Percentiles rank a stretch among this genome's conserved stretches.
These are phyloP conservation scores for Eucalyptus marginata DNA, from an alignment of 345 rosid genomes.

Conservation along the genomic window DNA sequence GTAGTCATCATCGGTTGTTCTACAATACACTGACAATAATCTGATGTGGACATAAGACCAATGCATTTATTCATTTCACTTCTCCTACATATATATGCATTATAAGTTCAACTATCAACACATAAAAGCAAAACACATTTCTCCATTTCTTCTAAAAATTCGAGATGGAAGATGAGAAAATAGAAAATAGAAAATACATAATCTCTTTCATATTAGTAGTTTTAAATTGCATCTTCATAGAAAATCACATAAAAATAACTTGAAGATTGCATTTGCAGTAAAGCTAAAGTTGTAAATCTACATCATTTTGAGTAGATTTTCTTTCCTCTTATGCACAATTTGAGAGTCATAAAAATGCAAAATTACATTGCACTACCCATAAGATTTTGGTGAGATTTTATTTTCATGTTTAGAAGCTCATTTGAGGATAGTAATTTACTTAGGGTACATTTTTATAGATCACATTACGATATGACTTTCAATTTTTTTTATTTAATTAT, in stretches of 20 bases:
- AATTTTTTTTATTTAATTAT: too few relatives aligned
- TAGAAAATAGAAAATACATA: not conserved
- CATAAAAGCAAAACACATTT: not conserved
- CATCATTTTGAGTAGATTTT: not conserved
- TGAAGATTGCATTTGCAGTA: not conserved
- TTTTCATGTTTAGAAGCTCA: not conserved
- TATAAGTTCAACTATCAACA: not conserved
- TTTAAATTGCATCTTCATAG: not conserved
- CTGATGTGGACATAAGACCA: not conserved
- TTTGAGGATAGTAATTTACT: not conserved
- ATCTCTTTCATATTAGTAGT: not conserved
- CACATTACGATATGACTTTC: not conserved
- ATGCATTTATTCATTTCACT: not conserved
- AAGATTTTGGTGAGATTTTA: not conserved
- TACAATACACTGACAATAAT: not conserved
- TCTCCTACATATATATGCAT: not conserved
- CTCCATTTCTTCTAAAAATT: not conserved
- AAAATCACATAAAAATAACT: not conserved
- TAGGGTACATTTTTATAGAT: not conserved
- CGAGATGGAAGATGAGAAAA: not conserved
- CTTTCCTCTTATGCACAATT: not conserved
- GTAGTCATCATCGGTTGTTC: not conserved
- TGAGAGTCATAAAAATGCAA: not conserved
- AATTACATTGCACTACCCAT: not conserved
- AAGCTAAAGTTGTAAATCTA: not conserved